These are phyloP conservation scores for Neospora caninum DNA, from an alignment of 169 alveolate genomes.

Conservation along the genomic window DNA sequence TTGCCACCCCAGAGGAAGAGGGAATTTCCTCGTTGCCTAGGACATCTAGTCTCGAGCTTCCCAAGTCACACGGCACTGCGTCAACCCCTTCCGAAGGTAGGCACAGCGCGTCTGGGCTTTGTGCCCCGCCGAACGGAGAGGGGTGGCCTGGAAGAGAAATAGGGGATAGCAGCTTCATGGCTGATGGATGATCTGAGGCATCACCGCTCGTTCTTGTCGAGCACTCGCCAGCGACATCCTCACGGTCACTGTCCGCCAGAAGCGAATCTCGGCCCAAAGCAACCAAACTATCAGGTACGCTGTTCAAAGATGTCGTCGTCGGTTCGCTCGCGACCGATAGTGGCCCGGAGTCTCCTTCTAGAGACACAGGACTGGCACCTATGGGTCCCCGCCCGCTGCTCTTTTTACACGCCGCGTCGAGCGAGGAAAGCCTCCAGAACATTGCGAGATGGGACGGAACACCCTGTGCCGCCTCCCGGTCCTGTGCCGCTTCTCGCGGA, in stretches of 20 bases:
- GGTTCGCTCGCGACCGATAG: not conserved
- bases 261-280: not conserved
- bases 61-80: slow-evolving; percentile 8
- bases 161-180: not conserved
- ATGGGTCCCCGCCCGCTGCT: not conserved
- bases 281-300: not conserved
- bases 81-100: not conserved
- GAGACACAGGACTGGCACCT: not conserved
- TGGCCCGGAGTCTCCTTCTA: not conserved
- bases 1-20: not conserved
- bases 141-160: not conserved
- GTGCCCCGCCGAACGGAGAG: not conserved
- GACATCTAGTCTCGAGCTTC: not conserved
- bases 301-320: not conserved
- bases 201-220: not conserved
- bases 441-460: slow-evolving; percentile 2
- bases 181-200: not conserved
- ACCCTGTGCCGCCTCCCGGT: not conserved
- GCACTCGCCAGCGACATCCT: not conserved
- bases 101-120: not conserved
- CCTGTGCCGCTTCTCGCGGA: not conserved
- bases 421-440: not conserved
- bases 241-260: not conserved
- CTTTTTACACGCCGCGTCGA: not conserved
- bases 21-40: not conserved